phyloP scores from a whole-genome alignment of 768 basidiomycete species.

The Stropharia rugosoannulata region DNA sequence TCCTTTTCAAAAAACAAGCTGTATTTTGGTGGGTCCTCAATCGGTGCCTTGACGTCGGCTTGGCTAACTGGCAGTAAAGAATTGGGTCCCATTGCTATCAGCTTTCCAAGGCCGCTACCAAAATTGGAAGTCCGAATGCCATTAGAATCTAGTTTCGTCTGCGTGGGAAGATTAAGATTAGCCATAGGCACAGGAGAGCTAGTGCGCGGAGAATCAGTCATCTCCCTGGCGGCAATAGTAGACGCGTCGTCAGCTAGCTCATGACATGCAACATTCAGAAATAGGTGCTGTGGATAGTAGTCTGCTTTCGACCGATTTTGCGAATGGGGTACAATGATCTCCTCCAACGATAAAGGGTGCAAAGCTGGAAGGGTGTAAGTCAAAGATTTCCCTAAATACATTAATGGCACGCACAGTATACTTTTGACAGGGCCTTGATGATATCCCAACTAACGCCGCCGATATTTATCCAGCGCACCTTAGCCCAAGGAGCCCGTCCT shows the following conservation, averaged over 20 bases:
- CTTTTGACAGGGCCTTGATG: slow-evolving; percentile 62
- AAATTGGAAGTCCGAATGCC: too few relatives aligned
- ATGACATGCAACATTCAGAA: slow-evolving; percentile 68
- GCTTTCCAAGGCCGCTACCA: background rate
- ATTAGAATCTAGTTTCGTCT: background rate
- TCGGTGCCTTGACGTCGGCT: slow-evolving; percentile 11
- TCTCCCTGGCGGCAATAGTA: slow-evolving; percentile 16
- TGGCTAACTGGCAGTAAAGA: background rate
- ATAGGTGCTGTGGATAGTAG: slow-evolving; percentile 70
- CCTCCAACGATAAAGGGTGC: slow-evolving; percentile 72
- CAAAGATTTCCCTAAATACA: background rate
- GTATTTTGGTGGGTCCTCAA: slow-evolving; percentile 20
- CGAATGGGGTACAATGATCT: slow-evolving; percentile 55
- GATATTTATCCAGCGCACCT: slow-evolving; percentile 75
- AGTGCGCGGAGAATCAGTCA: slow-evolving; percentile 26
- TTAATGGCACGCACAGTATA: slow-evolving; percentile 48
- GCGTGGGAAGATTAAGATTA: slow-evolving; percentile 3
- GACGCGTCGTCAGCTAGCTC: slow-evolving; percentile 40
- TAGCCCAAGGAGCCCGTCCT: slow-evolving; percentile 56
- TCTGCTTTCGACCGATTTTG: slow-evolving; percentile 66
- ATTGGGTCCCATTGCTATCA: background rate
- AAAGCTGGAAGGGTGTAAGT: slow-evolving; percentile 38
- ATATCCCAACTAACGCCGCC: slow-evolving; percentile 73
- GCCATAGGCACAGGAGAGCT: slow-evolving; percentile 36
- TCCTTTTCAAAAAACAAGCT: background rate